Evolutionary conservation across 805 yeast genomes (phyloP).

Genomic region (Yarrowia deformans): DNA sequence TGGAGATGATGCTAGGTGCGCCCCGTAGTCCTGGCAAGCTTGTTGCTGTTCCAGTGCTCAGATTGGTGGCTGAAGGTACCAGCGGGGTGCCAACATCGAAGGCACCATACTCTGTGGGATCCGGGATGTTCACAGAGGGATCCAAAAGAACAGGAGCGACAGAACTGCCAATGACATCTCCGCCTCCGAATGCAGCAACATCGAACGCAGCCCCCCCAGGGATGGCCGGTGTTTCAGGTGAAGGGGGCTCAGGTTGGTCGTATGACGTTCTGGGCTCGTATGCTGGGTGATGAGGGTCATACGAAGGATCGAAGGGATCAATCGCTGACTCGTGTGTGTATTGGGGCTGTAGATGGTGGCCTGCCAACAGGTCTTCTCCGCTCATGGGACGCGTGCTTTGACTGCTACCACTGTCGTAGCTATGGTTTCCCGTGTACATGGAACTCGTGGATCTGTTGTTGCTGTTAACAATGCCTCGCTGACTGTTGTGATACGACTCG

Average conservation of each 20-base stretch:
- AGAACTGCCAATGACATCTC: constrained; percentile 4
- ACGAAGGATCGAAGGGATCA: constrained; percentile 25
- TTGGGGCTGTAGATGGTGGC: constrained; percentile 20
- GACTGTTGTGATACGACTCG: constrained; percentile 14
- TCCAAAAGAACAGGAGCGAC: constrained; percentile 22
- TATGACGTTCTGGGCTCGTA: constrained; percentile 18
- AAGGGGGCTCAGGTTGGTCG: constrained; percentile 16
- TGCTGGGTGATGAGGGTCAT: constrained; percentile 28
- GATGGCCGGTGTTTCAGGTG: background rate
- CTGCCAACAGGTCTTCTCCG: constrained; percentile 12
- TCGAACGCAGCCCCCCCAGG: background rate
- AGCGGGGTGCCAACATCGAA: constrained; percentile 34
- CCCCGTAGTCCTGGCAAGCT: constrained; percentile 43
- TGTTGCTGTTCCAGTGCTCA: constrained; percentile 44
- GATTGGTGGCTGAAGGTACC: constrained; percentile 38
- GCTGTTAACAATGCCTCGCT: constrained; percentile 1
- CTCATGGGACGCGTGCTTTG: constrained; percentile 12
- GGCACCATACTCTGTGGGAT: constrained; percentile 34
- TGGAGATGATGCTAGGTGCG: constrained; percentile 22
- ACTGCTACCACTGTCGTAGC: constrained; percentile 24
- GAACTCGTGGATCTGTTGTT: constrained; percentile 13
- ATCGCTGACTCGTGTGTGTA: constrained; percentile 25
- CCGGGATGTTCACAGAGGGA: constrained; percentile 19
- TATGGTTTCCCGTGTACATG: background rate
- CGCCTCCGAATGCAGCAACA: constrained; percentile 12